Percentiles rank a stretch among this genome's conserved stretches.
phyloP scores from a whole-genome alignment of 768 basidiomycete species.

The Porpolomopsis calyptriformis region DNA sequence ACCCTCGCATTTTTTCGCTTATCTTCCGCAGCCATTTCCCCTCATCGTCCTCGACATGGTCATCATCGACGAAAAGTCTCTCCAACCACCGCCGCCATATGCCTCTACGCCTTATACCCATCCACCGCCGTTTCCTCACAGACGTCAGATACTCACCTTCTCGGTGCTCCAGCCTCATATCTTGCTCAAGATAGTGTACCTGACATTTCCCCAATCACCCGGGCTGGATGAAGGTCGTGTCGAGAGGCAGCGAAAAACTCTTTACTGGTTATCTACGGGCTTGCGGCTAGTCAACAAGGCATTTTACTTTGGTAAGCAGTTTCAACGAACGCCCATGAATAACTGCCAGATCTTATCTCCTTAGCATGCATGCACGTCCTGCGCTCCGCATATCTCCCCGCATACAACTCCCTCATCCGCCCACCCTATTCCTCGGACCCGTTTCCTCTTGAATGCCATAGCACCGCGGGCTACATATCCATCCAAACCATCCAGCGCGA shows the following conservation, averaged over 20 bases:
- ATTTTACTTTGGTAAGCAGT: slow-evolving; percentile 51
- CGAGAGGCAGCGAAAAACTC: slow-evolving; percentile 50
- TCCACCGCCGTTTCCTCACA: slow-evolving; percentile 16
- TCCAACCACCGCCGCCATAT: slow-evolving; percentile 22
- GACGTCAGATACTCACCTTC: slow-evolving; percentile 12
- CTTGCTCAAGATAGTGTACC: slow-evolving; percentile 58
- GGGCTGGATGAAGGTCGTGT: slow-evolving; percentile 29
- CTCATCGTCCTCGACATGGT: slow-evolving; percentile 22
- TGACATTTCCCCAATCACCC: slow-evolving; percentile 42
- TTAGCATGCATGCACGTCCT: slow-evolving; percentile 74
- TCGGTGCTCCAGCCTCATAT: slow-evolving; percentile 46
- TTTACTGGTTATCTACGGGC: slow-evolving; percentile 58
- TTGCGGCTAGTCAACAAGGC: slow-evolving; percentile 57
- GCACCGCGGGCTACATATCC: slow-evolving; percentile 15
- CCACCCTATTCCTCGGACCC: slow-evolving; percentile 69
- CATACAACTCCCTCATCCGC: slow-evolving; percentile 53
- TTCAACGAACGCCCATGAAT: background rate
- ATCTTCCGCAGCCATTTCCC: background rate
- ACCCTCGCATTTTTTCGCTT: background rate
- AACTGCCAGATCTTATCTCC: slow-evolving; percentile 1
- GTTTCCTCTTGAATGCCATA: slow-evolving; percentile 37
- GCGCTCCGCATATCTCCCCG: slow-evolving; percentile 60
- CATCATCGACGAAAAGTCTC: slow-evolving; percentile 28
- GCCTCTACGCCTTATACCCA: slow-evolving; percentile 9
- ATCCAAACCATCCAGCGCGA: slow-evolving; percentile 55